phyloP scores from a whole-genome alignment of 192 early-diverging fungal genomes.

The Coemansia sp. region DNA sequence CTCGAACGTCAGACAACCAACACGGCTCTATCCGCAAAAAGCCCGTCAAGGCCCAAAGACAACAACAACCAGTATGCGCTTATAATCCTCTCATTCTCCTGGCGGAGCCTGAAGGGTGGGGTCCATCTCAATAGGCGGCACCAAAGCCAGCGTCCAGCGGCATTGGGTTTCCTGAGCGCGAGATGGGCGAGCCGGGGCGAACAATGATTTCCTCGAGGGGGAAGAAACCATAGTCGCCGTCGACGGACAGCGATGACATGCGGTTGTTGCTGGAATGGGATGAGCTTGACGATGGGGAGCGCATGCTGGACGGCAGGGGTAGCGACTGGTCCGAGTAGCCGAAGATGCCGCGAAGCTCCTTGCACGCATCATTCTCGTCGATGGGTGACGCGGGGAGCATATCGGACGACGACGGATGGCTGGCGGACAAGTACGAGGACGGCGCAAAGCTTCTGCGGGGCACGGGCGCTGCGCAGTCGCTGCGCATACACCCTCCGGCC shows the following conservation, averaged over 20 bases:
- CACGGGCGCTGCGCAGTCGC: conserved; percentile 40
- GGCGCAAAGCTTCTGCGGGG: conserved; percentile 22
- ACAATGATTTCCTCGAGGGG: conserved; percentile 51
- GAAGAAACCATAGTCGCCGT: conserved; percentile 25
- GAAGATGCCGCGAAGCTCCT: conserved; percentile 50
- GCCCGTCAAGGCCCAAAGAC: too few species aligned
- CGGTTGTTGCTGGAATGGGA: neutral
- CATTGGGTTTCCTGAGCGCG: conserved; percentile 47
- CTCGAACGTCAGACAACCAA: too few species aligned
- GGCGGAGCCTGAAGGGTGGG: neutral
- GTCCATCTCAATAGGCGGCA: conserved; percentile 13
- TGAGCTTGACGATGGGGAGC: conserved; percentile 37
- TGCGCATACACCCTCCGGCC: conserved; percentile 15
- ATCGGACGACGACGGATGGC: conserved; percentile 22
- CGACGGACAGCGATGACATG: conserved; percentile 4
- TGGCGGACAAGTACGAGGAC: neutral
- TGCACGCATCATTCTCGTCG: conserved; percentile 40
- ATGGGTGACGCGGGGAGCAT: conserved; percentile 14
- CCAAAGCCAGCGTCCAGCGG: conserved; percentile 44
- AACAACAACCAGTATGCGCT: too few species aligned
- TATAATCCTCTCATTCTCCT: too few species aligned
- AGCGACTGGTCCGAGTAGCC: conserved; percentile 16
- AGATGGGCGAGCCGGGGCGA: conserved; percentile 28
- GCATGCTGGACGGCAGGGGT: conserved; percentile 8
- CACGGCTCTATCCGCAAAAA: too few species aligned